phyloP scores from a whole-genome alignment of 2,329 filamentous ascomycete genomes.

The Metarhizium album region DNA sequence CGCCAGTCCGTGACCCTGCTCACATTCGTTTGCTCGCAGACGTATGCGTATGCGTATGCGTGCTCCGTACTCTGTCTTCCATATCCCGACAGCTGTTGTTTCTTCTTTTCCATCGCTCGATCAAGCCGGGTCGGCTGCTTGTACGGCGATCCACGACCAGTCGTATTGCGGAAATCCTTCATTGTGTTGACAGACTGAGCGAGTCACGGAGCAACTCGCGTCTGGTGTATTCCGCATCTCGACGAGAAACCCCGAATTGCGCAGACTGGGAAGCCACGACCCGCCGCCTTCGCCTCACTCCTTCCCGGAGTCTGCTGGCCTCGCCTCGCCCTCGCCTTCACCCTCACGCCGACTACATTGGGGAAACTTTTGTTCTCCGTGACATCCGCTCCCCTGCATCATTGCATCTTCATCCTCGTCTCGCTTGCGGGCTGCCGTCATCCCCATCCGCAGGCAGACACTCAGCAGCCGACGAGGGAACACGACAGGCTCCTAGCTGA shows the following conservation, averaged over 20 bases:
- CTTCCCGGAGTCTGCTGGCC: neutral
- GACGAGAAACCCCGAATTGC: neutral
- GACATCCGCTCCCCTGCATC: neutral
- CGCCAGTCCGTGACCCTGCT: neutral
- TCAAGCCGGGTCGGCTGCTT: neutral
- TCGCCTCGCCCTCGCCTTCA: too few relatives aligned
- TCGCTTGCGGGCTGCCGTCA: neutral
- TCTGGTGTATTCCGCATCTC: neutral
- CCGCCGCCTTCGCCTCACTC: constrained; percentile 1
- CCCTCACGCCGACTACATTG: neutral
- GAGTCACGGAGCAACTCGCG: neutral
- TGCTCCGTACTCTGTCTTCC: too few relatives aligned
- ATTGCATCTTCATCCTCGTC: neutral
- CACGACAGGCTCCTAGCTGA: neutral
- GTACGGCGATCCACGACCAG: neutral
- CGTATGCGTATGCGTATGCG: neutral
- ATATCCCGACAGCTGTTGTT: neutral
- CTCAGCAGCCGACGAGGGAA: neutral
- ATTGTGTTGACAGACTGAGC: neutral
- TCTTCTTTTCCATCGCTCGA: neutral
- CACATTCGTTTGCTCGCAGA: neutral
- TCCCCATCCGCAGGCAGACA: neutral
- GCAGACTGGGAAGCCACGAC: constrained; percentile 6
- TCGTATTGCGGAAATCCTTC: neutral
- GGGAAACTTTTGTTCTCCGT: constrained; percentile 6